phyloP scores from a whole-genome alignment of 352 stramenopile species.

The Phytopythium boreale region DNA sequence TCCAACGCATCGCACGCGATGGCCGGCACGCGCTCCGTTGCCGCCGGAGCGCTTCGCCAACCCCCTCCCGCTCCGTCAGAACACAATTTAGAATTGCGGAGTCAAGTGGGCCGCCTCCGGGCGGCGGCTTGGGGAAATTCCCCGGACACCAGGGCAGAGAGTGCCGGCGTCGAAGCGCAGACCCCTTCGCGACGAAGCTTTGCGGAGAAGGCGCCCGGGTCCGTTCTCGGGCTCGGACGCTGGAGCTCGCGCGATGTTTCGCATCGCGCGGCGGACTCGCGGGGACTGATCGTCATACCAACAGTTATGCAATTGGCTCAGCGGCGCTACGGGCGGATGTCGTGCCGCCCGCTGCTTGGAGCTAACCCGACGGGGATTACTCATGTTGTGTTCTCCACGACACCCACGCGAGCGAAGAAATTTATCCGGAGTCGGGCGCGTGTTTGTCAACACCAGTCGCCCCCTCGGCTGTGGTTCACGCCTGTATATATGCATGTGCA shows the following conservation, averaged over 20 bases:
- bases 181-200: conserved; percentile 70
- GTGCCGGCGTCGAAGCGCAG: conserved; percentile 80
- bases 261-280: conserved; percentile 38
- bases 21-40: too few species aligned
- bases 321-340: conserved; percentile 45
- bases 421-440: conserved; percentile 7
- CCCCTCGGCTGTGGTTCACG: not conserved
- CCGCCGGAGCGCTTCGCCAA: not conserved
- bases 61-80: conserved; percentile 30
- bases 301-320: conserved; percentile 93
- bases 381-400: conserved; percentile 92
- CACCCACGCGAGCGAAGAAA: conserved; percentile 44
- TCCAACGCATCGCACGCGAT: not conserved
- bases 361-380: conserved; percentile 91
- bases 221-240: conserved; percentile 11
- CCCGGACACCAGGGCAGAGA: conserved; percentile 88
- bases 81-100: conserved; percentile 93
- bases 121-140: conserved; percentile 88
- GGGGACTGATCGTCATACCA: conserved; percentile 89
- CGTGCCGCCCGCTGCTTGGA: conserved; percentile 62
- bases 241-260: conserved; percentile 17
- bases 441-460: conserved; percentile 40
- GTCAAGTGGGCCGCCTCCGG: conserved; percentile 63
- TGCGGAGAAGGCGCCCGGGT: conserved; percentile 38
- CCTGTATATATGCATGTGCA: conserved; percentile 11